Conservation (phyloP, 2,329 filamentous ascomycete species). For the Ophiostoma sp. region DNA sequence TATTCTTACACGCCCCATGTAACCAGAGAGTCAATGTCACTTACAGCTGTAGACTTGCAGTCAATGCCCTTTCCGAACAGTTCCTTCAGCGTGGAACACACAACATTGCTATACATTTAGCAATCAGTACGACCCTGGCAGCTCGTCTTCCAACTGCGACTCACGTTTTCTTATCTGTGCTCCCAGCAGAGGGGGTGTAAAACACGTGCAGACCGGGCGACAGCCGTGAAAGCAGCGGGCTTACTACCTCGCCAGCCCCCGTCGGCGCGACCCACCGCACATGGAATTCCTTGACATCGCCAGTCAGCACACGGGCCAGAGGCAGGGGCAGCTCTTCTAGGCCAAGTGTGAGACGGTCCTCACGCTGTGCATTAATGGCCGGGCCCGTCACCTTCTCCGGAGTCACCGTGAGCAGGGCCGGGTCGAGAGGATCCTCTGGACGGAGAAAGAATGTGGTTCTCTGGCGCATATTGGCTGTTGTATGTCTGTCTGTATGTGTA, state of each 20-base stretch:
- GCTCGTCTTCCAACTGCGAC: not conserved
- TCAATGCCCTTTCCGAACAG: conserved; percentile 50
- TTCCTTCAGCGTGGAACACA: conserved; percentile 56
- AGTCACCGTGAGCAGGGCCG: conserved; percentile 55
- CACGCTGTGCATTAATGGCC: conserved; percentile 59
- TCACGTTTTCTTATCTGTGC: conserved; percentile 18
- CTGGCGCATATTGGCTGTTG: conserved; percentile 57
- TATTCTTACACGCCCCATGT: too few relatives aligned
- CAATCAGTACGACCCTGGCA: not conserved
- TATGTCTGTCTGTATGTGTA: not conserved
- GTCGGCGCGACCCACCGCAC: conserved; percentile 67
- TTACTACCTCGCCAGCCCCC: conserved; percentile 55
- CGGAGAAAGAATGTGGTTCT: conserved; percentile 73
- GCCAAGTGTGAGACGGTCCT: conserved; percentile 71
- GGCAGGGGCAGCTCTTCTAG: conserved; percentile 68
- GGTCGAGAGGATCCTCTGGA: conserved; percentile 59
- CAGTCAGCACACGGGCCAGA: conserved; percentile 56
- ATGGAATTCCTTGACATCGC: conserved; percentile 63
- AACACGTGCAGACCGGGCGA: conserved; percentile 79
- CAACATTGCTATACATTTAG: conserved; percentile 36
- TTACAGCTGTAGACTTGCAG: conserved; percentile 49
- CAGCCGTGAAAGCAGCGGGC: conserved; percentile 68
- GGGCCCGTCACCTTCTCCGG: conserved; percentile 51
- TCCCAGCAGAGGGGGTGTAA: conserved; percentile 54
- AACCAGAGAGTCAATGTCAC: not conserved